A percentile compares a stretch with the other conserved stretches of the same genome.
These are phyloP conservation scores for Coprinopsis sp. DNA, from an alignment of 768 basidiomycete genomes.

Conservation along the genomic window DNA sequence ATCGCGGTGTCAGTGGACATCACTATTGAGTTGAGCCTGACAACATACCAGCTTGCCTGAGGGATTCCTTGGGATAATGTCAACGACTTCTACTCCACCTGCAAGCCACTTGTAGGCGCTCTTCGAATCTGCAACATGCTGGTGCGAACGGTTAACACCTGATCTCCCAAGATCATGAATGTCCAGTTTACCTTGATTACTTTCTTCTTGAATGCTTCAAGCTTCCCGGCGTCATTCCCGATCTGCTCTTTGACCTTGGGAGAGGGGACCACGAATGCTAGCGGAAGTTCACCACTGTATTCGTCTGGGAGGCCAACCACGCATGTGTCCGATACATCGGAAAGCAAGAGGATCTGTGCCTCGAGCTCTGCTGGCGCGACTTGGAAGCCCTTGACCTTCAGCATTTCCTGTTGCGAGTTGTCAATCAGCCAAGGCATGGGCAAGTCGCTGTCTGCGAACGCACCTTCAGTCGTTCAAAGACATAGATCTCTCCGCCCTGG, in stretches of 20 bases:
- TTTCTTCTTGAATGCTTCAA: slow-evolving; percentile 35
- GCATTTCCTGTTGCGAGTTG: slow-evolving; percentile 47
- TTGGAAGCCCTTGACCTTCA: slow-evolving; percentile 60
- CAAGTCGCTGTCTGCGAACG: background rate
- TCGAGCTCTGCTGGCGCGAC: slow-evolving; percentile 67
- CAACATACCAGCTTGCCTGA: slow-evolving; percentile 1
- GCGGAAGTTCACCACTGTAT: slow-evolving; percentile 69
- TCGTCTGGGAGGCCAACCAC: slow-evolving; percentile 69
- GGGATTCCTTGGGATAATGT: slow-evolving; percentile 40
- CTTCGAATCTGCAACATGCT: slow-evolving; percentile 59
- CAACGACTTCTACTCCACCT: slow-evolving; percentile 60
- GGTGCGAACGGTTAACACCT: slow-evolving; percentile 1
- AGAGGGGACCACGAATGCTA: slow-evolving; percentile 62
- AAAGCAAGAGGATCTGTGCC: slow-evolving; percentile 57
- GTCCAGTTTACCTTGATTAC: slow-evolving; percentile 51
- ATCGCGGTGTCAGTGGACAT: background rate
- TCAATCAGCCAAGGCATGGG: background rate
- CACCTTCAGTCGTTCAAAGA: slow-evolving; percentile 74
- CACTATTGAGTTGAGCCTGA: background rate
- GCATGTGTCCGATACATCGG: slow-evolving; percentile 57
- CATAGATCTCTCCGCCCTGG: slow-evolving; percentile 54
- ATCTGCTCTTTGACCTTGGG: slow-evolving; percentile 36
- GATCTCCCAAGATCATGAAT: background rate
- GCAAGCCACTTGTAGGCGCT: slow-evolving; percentile 55
- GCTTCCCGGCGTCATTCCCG: slow-evolving; percentile 27